Conservation (phyloP, 2,329 filamentous ascomycete genomes). For the Nemania sp. region DNA sequence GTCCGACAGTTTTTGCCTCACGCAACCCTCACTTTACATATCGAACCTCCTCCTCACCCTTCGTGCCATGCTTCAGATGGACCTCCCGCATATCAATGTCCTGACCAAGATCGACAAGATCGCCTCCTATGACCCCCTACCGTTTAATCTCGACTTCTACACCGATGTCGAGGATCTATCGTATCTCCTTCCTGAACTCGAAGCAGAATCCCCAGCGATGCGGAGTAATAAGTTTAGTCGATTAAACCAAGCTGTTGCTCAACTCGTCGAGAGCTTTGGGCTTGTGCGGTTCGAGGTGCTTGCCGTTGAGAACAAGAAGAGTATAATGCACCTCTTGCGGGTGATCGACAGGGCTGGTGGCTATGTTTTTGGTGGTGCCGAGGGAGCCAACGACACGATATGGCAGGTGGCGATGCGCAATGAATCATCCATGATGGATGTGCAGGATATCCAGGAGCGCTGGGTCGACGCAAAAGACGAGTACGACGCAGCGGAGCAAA, state of each 20-base stretch:
- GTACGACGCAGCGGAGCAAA: conserved; percentile 83
- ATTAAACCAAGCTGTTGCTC: conserved; percentile 87
- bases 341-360: conserved; percentile 93
- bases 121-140: conserved; percentile 82
- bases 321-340: conserved; percentile 91
- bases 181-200: conserved; percentile 83
- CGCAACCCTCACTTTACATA: conserved; percentile 92
- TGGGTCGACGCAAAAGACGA: conserved; percentile 94
- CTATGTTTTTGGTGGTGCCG: conserved; percentile 90
- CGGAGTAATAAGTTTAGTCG: conserved; percentile 81
- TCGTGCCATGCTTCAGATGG: conserved; percentile 97
- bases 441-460: conserved; percentile 91
- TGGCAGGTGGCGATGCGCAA: conserved; percentile 95
- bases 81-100: conserved; percentile 94
- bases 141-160: conserved; percentile 97
- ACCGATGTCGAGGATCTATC: conserved; percentile 95
- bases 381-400: conserved; percentile 94
- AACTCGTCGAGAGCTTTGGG: conserved; percentile 88
- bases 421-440: conserved; percentile 79
- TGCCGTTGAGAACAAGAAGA: conserved; percentile 95
- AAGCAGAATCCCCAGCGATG: conserved; percentile 78
- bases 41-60: conserved; percentile 93
- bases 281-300: conserved; percentile 93
- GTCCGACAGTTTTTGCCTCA: conserved; percentile 93
- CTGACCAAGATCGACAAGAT: conserved; percentile 98